Base-by-base conservation (phyloP, 2,329 filamentous ascomycete genomes). In the Penicillium sp. region DNA sequence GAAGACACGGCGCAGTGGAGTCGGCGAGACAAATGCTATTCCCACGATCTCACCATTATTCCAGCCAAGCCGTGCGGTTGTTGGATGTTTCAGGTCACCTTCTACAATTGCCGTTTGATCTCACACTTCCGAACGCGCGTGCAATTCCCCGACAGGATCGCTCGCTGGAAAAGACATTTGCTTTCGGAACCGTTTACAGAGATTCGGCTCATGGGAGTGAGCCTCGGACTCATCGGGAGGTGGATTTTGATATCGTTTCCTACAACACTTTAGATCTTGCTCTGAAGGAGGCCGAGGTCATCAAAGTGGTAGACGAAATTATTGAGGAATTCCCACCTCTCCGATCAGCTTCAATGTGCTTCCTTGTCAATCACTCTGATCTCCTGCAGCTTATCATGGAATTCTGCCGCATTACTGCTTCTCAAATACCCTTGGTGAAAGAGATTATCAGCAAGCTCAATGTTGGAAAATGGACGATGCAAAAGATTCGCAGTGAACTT, bases 231-330 rank as follows among this genome's bases (percentile, higher is more conserved):
- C 89, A 91, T 70, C 89, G 90, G 10, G 95, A 98, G 70, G 93
- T 96, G 2, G 93, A 98, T 72, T 99, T 98, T 72, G 95, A 99
- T 74, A 92, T 99, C 58, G 84, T 96, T n/a, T 93, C 92, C 0
- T 84, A 86, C 45, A 88, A 93, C 64, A 88, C 89, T 1, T 76
- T 92, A 5, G 92, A 98, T 68, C 79, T 96, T 46, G 89, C 92
- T 1, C 75, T 97, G 55, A 96, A 96, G 68, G 95, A 99, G 74
- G 93, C 93, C 0, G 93, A 98, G 73, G 88, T 92, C 0, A 85
- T 99, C 64, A 98, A 97, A 67, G 93, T 98, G 2, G 79, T 98
- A 22, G 95, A 99, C 70, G 95, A 99, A 71, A 89, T 97, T 41
- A 84, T 96, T 16, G 82, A 87, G 48, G 84, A 88, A 5, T 93